Conservation (phyloP, 805 yeast genomes). For the Saccharomycopsis javanensis region DNA sequence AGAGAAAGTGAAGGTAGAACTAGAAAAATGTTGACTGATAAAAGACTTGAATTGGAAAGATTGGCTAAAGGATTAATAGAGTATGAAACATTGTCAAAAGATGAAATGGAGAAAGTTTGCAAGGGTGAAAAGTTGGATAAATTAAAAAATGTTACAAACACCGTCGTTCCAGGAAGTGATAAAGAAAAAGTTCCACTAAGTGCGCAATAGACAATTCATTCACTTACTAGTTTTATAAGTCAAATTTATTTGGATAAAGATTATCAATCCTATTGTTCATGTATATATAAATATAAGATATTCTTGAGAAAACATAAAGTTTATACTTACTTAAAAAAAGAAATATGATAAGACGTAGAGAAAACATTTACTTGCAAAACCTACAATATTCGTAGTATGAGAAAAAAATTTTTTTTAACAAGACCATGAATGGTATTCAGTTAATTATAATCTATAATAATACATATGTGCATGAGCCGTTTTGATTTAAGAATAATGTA, state of each 20-base stretch:
- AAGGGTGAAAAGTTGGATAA: conserved; percentile 68
- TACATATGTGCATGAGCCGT: not conserved
- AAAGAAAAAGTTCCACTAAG: conserved; percentile 1
- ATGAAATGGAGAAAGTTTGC: conserved; percentile 81
- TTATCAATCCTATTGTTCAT: not conserved
- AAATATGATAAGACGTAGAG: too few relatives aligned
- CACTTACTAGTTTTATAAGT: not conserved
- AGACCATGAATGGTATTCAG: too few relatives aligned
- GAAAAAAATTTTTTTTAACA: too few relatives aligned
- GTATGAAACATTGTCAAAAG: conserved; percentile 87
- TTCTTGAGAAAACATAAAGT: not conserved
- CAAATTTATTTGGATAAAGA: not conserved
- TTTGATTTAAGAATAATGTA: not conserved
- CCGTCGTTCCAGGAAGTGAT: conserved; percentile 46
- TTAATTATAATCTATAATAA: not conserved
- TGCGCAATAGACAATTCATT: not conserved
- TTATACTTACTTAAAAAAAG: not conserved
- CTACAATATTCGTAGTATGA: too few relatives aligned
- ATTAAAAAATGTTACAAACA: conserved; percentile 62
- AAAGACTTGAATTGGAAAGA: conserved; percentile 63
- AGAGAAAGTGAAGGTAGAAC: conserved; percentile 75
- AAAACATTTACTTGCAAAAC: too few relatives aligned
- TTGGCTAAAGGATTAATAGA: conserved; percentile 89
- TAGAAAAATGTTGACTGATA: conserved; percentile 51
- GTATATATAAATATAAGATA: not conserved